phyloP scores from a whole-genome alignment of 352 stramenopile genomes.

The Phytophthora pseudosyringae region DNA sequence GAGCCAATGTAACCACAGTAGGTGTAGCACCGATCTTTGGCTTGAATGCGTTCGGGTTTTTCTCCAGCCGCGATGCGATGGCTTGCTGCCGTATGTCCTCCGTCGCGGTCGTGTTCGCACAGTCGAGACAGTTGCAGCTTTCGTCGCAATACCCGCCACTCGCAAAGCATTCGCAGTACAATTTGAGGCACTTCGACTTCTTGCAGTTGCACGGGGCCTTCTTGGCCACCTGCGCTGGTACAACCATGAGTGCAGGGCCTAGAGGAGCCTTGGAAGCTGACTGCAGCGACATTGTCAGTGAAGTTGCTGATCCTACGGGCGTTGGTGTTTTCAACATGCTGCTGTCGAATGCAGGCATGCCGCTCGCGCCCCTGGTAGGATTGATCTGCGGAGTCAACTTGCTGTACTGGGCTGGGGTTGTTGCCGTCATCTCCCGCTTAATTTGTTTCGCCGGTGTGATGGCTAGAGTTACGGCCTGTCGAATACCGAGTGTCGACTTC shows the following conservation, averaged over 20 bases:
- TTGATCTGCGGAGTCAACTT: slow-evolving; percentile 16
- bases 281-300: slow-evolving; percentile 32
- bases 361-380: neutral
- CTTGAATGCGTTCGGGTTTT: slow-evolving; percentile 97
- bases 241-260: neutral
- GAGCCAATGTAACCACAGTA: slow-evolving; percentile 13
- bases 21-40: slow-evolving; percentile 90
- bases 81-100: slow-evolving; percentile 79
- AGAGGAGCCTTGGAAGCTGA: slow-evolving; percentile 30
- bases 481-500: slow-evolving; percentile 14
- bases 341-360: slow-evolving; percentile 18
- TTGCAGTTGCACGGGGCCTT: slow-evolving; percentile 96
- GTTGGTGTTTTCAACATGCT: slow-evolving; percentile 40
- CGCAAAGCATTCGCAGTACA: slow-evolving; percentile 97
- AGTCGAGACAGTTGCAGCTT: slow-evolving; percentile 93
- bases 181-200: slow-evolving; percentile 97
- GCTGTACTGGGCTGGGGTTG: slow-evolving; percentile 9
- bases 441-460: slow-evolving; percentile 36
- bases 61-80: slow-evolving; percentile 90
- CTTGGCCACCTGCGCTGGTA: slow-evolving; percentile 37
- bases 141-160: slow-evolving; percentile 91
- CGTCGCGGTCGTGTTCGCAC: slow-evolving; percentile 88
- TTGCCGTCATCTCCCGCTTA: slow-evolving; percentile 23
- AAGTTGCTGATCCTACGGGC: slow-evolving; percentile 15
- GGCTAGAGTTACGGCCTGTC: slow-evolving; percentile 13